phyloP scores from a whole-genome alignment of 2,329 filamentous ascomycete genomes.

The Macrophomina phaseolina region DNA sequence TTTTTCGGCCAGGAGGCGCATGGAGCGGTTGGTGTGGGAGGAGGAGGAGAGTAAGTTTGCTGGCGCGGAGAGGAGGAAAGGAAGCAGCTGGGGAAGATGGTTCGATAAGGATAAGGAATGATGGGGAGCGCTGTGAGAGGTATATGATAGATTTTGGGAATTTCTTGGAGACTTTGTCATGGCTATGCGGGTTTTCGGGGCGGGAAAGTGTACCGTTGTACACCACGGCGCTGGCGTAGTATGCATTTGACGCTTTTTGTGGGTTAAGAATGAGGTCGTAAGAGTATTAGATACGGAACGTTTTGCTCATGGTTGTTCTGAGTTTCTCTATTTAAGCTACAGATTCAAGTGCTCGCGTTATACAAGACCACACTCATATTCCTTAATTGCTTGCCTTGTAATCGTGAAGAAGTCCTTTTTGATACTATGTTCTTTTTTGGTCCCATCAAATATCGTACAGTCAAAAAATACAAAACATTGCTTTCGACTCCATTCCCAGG shows the following conservation, averaged over 20 bases:
- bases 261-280: not conserved
- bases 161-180: not conserved
- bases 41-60: slow-evolving; percentile 70
- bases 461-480: not conserved
- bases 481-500: not conserved
- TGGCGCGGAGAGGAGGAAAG: slow-evolving; percentile 62
- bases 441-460: slow-evolving; percentile 7
- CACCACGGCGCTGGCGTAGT: slow-evolving; percentile 1
- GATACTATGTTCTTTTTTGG: not conserved
- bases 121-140: not conserved
- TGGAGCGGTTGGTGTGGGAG: slow-evolving; percentile 73
- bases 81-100: slow-evolving; percentile 44
- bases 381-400: not conserved
- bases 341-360: not conserved
- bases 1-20: slow-evolving; percentile 65
- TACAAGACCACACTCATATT: not conserved
- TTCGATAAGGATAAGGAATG: slow-evolving; percentile 9
- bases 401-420: not conserved
- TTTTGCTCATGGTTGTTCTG: not conserved
- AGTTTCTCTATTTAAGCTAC: not conserved
- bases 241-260: not conserved
- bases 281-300: not conserved
- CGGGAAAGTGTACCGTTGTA: not conserved
- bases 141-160: not conserved
- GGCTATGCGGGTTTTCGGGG: not conserved